These are phyloP conservation scores for Geopyxis carbonaria DNA, from an alignment of 495 filamentous ascomycete genomes.

Conservation along the genomic window DNA sequence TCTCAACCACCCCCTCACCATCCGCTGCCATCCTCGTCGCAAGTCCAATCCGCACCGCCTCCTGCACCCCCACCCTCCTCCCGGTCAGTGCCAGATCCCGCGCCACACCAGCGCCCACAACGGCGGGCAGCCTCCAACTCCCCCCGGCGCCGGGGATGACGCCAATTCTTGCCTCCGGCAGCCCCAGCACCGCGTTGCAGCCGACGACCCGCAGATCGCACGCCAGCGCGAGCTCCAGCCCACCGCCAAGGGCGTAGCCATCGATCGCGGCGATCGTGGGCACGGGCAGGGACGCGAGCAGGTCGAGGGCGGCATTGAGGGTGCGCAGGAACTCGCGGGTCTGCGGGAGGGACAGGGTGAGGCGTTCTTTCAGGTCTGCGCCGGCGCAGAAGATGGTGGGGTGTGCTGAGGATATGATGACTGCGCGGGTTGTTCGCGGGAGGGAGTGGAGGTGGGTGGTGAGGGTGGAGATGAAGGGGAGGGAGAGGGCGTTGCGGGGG, in stretches of 20 bases:
- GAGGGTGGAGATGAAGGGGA: neutral
- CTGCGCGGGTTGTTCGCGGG: conserved; percentile 40
- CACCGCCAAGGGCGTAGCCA: conserved; percentile 72
- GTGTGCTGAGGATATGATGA: conserved; percentile 62
- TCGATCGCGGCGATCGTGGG: conserved; percentile 77
- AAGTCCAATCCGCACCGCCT: conserved; percentile 71
- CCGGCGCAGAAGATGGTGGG: conserved; percentile 83
- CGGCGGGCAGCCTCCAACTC: conserved; percentile 59
- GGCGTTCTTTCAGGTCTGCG: conserved; percentile 81
- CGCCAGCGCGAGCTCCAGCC: conserved; percentile 73
- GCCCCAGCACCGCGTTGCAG: conserved; percentile 51
- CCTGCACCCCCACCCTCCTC: conserved; percentile 53
- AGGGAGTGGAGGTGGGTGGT: neutral
- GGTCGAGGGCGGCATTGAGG: conserved; percentile 54
- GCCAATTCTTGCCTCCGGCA: conserved; percentile 79
- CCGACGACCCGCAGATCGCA: conserved; percentile 73
- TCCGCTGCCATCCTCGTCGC: conserved; percentile 70
- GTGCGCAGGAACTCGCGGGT: conserved; percentile 55
- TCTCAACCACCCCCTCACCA: conserved; percentile 38
- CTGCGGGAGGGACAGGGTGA: conserved; percentile 54
- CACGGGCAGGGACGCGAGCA: conserved; percentile 53
- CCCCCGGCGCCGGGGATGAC: conserved; percentile 93
- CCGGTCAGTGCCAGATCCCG: conserved; percentile 77
- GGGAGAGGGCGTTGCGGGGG: neutral
- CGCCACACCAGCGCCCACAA: conserved; percentile 61